Evolutionary conservation across 495 filamentous ascomycete species (phyloP).

Genomic region (Annulohypoxylon bovei): DNA sequence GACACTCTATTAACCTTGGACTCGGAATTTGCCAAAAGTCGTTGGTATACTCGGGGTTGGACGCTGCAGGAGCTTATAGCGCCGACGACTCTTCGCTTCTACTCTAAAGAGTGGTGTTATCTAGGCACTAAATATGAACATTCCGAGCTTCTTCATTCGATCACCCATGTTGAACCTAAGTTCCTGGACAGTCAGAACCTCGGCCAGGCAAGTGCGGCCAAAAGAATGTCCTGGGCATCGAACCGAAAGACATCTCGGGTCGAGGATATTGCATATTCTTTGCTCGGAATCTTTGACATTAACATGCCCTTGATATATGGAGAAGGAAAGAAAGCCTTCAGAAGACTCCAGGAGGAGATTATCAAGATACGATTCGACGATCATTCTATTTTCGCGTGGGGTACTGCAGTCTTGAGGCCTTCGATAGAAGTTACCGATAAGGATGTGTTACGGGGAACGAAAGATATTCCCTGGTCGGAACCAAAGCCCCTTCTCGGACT

Average conservation of each 20-base stretch:
- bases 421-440: not conserved
- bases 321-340: slow-evolving; percentile 46
- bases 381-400: slow-evolving; percentile 40
- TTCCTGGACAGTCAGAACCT: not conserved
- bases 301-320: slow-evolving; percentile 32
- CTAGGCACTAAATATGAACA: not conserved
- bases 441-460: not conserved
- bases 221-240: not conserved
- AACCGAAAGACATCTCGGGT: not conserved
- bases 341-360: slow-evolving; percentile 45
- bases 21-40: not conserved
- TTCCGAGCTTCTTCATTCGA: not conserved
- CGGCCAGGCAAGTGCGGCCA: not conserved
- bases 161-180: not conserved
- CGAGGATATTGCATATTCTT: not conserved
- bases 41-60: not conserved
- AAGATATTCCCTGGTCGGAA: not conserved
- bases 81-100: not conserved
- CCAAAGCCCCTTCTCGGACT: not conserved
- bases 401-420: not conserved
- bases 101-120: not conserved
- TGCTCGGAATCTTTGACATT: not conserved
- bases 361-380: slow-evolving; percentile 34
- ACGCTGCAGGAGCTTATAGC: not conserved
- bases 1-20: not conserved